Evolutionary conservation across 805 yeast genomes (phyloP).

Genomic region (Ogataea pini): DNA sequence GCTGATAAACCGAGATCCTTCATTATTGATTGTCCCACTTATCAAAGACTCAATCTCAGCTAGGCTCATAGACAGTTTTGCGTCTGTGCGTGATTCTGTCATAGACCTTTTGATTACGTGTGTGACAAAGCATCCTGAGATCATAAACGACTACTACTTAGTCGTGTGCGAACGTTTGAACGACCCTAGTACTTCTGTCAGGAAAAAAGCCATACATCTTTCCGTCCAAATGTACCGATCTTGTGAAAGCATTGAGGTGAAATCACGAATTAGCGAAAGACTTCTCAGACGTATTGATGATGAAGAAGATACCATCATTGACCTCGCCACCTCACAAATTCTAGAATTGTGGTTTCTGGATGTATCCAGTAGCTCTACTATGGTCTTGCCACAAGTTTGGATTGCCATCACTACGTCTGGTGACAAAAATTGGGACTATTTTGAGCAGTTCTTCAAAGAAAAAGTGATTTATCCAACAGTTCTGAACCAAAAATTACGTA

Average conservation of each 20-base stretch:
- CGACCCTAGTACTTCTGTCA: conserved; percentile 65
- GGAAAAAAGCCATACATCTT: conserved; percentile 60
- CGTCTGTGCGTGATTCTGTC: conserved; percentile 75
- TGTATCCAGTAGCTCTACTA: background rate
- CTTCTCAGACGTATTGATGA: conserved; percentile 62
- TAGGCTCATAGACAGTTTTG: conserved; percentile 58
- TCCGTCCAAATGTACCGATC: conserved; percentile 47
- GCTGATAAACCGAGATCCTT: conserved; percentile 53
- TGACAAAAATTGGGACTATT: conserved; percentile 43
- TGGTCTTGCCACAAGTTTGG: conserved; percentile 2
- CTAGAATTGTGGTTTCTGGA: conserved; percentile 39
- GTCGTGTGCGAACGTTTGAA: conserved; percentile 49
- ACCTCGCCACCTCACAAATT: conserved; percentile 41
- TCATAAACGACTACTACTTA: conserved; percentile 49
- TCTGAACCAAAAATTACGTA: conserved; percentile 20
- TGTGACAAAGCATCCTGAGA: conserved; percentile 43
- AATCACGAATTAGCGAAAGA: conserved; percentile 48
- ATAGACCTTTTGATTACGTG: conserved; percentile 62
- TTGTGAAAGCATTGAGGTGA: conserved; percentile 34
- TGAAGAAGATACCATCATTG: conserved; percentile 60
- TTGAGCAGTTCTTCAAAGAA: conserved; percentile 49
- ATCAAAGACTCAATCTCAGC: conserved; percentile 54
- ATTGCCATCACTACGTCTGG: conserved; percentile 39
- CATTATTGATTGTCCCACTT: conserved; percentile 48
- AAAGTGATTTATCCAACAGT: conserved; percentile 39